Evolutionary conservation across 140 eudicot genomes (phyloP), one percentile per base, ranked within the genome.

Genomic region (Flaveria floridana): DNA sequence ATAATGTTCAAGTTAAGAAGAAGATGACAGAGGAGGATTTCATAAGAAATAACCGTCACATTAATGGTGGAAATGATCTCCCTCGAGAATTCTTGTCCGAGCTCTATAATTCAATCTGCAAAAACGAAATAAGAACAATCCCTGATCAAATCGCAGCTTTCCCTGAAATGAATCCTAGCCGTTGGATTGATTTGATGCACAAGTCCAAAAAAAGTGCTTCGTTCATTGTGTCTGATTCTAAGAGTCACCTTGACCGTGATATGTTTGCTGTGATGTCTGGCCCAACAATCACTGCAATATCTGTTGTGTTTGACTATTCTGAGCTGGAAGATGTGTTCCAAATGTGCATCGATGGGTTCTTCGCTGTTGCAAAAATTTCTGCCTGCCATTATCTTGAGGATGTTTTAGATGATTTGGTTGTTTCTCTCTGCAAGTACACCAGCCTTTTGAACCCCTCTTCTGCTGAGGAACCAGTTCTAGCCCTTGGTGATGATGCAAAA

Each of bases 21-120:
- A 89, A 92, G 75, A 92, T 92, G 98, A 92, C 98, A 7, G 98
- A 92, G 65, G 98, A 92, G 74, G 98, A 92, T 84, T 92, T 92
- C 68, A 89, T 92, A 70, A 79, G 87, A 64, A 92, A 92, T 73
- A 92, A 92, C 74, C 84, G 98, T 56, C 95, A 84, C 81, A 92
- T 92, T 6, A 92, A 92, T 62, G 98, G 95, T 42, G 96, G 98
- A 2, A 86, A 77, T 53, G 98, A 92, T 85, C 98, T 92, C 61
- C 98, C 98, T 30, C 87, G 96, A 1, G 98, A 89, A 63, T 92
- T 84, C 81, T 82, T 92, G 42, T 67, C 85, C 0, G 98, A 92
- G 75, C 81, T 92, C 48, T 92, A 92, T 59, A 82, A 84, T 67
- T 86, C 95, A n/a, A 92, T 89, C 74, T 83, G 95, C 82, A 89